These are phyloP conservation scores for Xylariaceae sp. DNA, from an alignment of 2,329 filamentous ascomycete genomes.

Conservation along the genomic window DNA sequence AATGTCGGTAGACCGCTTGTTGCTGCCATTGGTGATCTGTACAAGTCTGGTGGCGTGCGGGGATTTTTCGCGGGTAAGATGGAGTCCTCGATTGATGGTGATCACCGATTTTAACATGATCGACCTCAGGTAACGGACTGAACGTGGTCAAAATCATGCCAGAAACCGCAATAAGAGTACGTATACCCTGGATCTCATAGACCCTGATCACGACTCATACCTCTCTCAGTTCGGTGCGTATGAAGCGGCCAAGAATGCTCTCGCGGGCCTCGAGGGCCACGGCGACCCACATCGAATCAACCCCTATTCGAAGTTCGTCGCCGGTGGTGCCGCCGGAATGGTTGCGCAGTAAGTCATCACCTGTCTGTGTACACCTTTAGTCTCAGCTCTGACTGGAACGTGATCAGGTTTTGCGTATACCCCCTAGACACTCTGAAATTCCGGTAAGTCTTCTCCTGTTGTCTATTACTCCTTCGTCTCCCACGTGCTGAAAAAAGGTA, in stretches of 20 bases:
- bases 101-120: slow-evolving; percentile 9
- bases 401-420: slow-evolving; percentile 75
- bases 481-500: slow-evolving; percentile 33
- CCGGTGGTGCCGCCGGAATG: slow-evolving; percentile 88
- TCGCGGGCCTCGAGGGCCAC: slow-evolving; percentile 84
- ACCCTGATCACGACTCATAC: slow-evolving; percentile 14
- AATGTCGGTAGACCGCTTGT: slow-evolving; percentile 64
- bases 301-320: slow-evolving; percentile 80
- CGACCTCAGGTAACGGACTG: slow-evolving; percentile 74
- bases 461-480: not conserved
- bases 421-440: slow-evolving; percentile 81
- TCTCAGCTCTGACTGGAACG: slow-evolving; percentile 22
- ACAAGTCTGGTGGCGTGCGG: slow-evolving; percentile 76
- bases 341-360: slow-evolving; percentile 67
- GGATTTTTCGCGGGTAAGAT: slow-evolving; percentile 85
- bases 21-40: slow-evolving; percentile 71
- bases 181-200: slow-evolving; percentile 7
- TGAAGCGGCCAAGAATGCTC: slow-evolving; percentile 84
- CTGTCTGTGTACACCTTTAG: not conserved
- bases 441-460: slow-evolving; percentile 34
- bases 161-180: slow-evolving; percentile 84
- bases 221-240: slow-evolving; percentile 75
- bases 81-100: not conserved
- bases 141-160: slow-evolving; percentile 99
- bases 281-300: slow-evolving; percentile 73